A percentile compares a stretch with the other conserved stretches of the same genome.
Conservation (phyloP, 441 rosid species). For the Adansonia madagascariensis region DNA sequence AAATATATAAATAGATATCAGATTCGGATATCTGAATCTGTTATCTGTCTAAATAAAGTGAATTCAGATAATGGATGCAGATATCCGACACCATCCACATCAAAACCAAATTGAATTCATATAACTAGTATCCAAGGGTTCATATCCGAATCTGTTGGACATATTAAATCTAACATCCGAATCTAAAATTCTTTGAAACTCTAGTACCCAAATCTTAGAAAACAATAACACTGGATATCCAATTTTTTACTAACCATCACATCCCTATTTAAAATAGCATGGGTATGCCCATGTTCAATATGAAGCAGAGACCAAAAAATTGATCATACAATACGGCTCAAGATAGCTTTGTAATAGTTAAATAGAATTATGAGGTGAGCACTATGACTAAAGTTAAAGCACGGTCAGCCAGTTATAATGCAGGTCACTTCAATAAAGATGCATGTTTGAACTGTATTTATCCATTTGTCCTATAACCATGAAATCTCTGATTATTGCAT, state of each 20-base stretch:
- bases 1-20: too few relatives aligned
- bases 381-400: not conserved
- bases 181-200: not conserved
- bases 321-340: not conserved
- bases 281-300: not conserved
- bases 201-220: not conserved
- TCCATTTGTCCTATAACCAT: not conserved
- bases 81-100: not conserved
- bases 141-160: not conserved
- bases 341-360: not conserved
- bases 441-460: constrained; percentile 9
- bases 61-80: not conserved
- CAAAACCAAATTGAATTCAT: not conserved
- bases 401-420: constrained; percentile 1
- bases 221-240: not conserved
- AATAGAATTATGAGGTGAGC: not conserved
- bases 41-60: not conserved
- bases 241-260: not conserved
- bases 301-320: not conserved
- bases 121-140: not conserved
- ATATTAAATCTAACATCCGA: not conserved
- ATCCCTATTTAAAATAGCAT: not conserved
- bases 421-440: not conserved
- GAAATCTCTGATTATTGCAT: constrained; percentile 3
- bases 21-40: not conserved